A percentile compares a stretch with the other conserved stretches of the same genome.
Conservation (phyloP, 192 early-diverging fungal genomes). For the Backusella tarrabulga region DNA sequence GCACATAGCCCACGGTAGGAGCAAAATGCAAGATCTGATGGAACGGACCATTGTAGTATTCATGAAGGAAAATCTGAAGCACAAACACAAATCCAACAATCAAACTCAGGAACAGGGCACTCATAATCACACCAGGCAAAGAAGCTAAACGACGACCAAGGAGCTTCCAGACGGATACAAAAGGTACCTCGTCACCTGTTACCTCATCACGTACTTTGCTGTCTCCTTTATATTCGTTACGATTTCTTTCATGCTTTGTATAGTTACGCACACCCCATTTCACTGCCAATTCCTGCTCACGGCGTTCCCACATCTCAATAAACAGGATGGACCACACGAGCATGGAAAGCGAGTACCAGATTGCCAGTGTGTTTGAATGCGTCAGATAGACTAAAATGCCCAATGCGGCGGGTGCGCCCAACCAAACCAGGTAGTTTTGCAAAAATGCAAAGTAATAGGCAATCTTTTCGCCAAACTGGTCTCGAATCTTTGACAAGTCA, state of each 20-base stretch:
- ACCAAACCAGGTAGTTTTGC: constrained; percentile 81
- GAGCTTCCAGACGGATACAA: constrained; percentile 69
- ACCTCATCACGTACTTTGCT: constrained; percentile 55
- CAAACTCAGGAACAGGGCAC: constrained; percentile 57
- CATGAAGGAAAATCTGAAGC: constrained; percentile 71
- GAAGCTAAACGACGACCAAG: constrained; percentile 61
- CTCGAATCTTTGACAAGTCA: constrained; percentile 74
- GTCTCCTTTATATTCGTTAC: constrained; percentile 72
- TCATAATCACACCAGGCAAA: constrained; percentile 55
- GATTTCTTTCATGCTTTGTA: constrained; percentile 56
- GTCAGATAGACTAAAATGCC: constrained; percentile 61
- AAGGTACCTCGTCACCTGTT: constrained; percentile 72
- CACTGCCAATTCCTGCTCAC: constrained; percentile 67
- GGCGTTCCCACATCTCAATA: constrained; percentile 81
- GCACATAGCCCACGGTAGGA: constrained; percentile 75
- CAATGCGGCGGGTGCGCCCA: constrained; percentile 64
- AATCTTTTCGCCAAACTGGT: constrained; percentile 88
- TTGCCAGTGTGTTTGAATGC: constrained; percentile 54
- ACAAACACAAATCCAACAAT: constrained; percentile 70
- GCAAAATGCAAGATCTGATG: constrained; percentile 58
- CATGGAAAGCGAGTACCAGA: constrained; percentile 62
- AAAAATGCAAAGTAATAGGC: constrained; percentile 96
- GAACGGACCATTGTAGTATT: constrained; percentile 84
- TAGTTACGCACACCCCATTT: constrained; percentile 74
- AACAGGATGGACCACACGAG: constrained; percentile 70